Evolutionary conservation across 768 basidiomycete species (phyloP).

Genomic region (Tulasnella calospora): DNA sequence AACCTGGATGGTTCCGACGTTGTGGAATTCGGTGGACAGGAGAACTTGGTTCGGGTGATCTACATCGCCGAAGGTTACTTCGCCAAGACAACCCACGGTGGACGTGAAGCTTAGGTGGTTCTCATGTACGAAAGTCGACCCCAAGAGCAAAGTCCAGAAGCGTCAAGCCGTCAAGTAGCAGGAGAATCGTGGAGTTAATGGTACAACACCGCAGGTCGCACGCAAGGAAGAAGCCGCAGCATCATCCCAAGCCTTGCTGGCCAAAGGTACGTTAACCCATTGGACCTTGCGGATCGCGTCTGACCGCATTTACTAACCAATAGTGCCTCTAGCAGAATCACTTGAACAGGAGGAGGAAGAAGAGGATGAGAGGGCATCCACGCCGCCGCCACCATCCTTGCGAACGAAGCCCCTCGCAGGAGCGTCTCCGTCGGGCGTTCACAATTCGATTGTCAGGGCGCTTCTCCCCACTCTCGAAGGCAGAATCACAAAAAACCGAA

Average conservation of each 20-base stretch:
- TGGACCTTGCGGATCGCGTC: background rate
- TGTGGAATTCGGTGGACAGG: too few relatives aligned
- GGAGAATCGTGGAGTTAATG: background rate
- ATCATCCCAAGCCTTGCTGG: background rate
- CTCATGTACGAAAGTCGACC: slow-evolving; percentile 10
- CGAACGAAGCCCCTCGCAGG: background rate
- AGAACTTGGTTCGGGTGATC: too few relatives aligned
- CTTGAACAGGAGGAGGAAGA: background rate
- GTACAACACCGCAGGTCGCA: background rate
- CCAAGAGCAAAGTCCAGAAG: background rate
- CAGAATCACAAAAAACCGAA: background rate
- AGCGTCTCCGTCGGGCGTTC: background rate
- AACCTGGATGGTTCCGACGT: too few relatives aligned
- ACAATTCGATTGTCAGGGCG: background rate
- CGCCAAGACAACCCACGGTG: too few relatives aligned
- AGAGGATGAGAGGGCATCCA: background rate
- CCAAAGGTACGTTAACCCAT: background rate
- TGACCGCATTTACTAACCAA: background rate
- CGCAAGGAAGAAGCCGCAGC: background rate
- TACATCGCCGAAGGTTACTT: too few relatives aligned
- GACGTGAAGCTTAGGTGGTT: too few relatives aligned
- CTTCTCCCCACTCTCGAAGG: background rate
- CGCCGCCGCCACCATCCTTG: background rate
- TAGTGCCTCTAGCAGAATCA: background rate
- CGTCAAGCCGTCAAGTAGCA: background rate